Conservation (phyloP, 2,329 filamentous ascomycete species). For the Paecilomyces fulvus region DNA sequence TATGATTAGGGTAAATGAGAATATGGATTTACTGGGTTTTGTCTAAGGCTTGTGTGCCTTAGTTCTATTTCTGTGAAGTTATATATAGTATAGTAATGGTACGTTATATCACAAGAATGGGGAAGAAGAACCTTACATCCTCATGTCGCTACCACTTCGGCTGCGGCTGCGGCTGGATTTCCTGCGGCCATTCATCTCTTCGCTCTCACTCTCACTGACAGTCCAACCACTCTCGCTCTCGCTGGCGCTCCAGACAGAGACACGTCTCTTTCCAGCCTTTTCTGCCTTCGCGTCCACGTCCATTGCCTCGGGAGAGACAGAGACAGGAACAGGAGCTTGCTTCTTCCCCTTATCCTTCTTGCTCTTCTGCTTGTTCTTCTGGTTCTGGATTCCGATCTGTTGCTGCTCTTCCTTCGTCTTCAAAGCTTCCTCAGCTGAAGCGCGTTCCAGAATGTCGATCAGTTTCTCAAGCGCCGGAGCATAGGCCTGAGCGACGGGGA, state of each 20-base stretch:
- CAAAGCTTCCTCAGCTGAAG: conserved; percentile 18
- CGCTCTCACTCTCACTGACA: conserved; percentile 4
- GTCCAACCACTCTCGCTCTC: conserved; percentile 31
- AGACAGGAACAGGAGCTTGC: conserved; percentile 5
- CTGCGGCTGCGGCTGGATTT: conserved; percentile 1
- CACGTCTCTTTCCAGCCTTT: conserved; percentile 2
- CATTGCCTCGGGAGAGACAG: background rate
- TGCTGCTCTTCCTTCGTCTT: conserved; percentile 11
- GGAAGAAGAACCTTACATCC: background rate
- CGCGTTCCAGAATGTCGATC: conserved; percentile 35
- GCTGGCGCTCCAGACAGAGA: conserved; percentile 25
- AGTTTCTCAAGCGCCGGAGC: conserved; percentile 48
- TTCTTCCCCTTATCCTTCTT: conserved; percentile 17
- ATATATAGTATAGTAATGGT: background rate
- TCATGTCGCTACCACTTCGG: conserved; percentile 1
- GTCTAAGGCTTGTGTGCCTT: background rate
- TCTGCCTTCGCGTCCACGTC: background rate
- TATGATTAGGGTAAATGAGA: background rate
- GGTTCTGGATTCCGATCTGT: conserved; percentile 14
- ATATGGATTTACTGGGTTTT: background rate
- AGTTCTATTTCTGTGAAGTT: background rate
- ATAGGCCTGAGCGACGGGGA: conserved; percentile 49
- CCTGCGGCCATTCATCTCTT: background rate
- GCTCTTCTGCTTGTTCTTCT: conserved; percentile 1
- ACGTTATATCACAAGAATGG: background rate